Conservation (phyloP, 352 stramenopile species). For the Globisporangium parvum region DNA sequence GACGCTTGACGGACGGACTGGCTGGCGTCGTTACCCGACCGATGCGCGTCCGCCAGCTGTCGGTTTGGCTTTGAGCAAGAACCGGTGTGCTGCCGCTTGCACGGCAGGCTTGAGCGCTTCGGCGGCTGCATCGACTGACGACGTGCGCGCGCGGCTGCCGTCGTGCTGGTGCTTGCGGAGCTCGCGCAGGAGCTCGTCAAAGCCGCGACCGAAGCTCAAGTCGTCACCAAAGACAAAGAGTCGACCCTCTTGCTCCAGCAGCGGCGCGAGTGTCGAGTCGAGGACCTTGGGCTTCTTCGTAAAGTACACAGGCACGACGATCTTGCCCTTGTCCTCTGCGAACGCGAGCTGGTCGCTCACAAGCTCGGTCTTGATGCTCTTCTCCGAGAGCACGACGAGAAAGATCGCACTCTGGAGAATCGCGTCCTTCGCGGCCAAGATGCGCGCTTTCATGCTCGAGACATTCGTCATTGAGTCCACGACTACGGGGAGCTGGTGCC, state of each 20-base stretch:
- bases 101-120: constrained; percentile 27
- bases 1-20: too few relatives aligned
- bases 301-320: constrained; percentile 68
- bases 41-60: constrained; percentile 3
- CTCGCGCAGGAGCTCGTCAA: constrained; percentile 47
- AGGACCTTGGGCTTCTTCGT: constrained; percentile 41
- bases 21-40: constrained; percentile 10
- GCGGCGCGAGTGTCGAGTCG: constrained; percentile 24
- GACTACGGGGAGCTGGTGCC: constrained; percentile 40
- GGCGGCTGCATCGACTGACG: constrained; percentile 14
- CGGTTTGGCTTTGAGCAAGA: constrained; percentile 20
- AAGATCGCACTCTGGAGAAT: constrained; percentile 67
- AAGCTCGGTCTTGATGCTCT: constrained; percentile 73
- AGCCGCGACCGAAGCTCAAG: constrained; percentile 56
- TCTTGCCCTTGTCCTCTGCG: constrained; percentile 75
- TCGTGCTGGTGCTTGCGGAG: constrained; percentile 23
- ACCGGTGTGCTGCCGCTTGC: constrained; percentile 27
- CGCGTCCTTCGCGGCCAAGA: constrained; percentile 69
- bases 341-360: constrained; percentile 82
- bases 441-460: constrained; percentile 71
- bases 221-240: constrained; percentile 55
- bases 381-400: constrained; percentile 67
- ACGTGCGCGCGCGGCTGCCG: constrained; percentile 2
- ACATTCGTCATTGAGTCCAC: constrained; percentile 66
- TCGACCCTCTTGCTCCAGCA: constrained; percentile 31